Evolutionary conservation across 164 flowering plant species (phyloP), one percentile per base, ranked within the genome.

Genomic region (Aristolochia contorta): DNA sequence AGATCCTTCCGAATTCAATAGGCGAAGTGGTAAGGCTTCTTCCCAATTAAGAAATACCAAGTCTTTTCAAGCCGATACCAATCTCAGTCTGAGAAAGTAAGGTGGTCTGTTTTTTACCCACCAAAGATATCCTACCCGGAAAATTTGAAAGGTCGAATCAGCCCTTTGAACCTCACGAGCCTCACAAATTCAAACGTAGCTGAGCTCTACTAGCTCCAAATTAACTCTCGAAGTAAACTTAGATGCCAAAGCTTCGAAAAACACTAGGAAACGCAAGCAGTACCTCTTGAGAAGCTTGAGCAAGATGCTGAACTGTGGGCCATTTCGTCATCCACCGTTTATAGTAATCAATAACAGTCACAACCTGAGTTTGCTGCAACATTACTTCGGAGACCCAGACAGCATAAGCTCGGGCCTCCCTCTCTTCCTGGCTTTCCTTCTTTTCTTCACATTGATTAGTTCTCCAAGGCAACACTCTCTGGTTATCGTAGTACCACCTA

Each of bases 381-480:
- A 93, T 93, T 23, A 93, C 78, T 62, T 93, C 98, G 0, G 98
- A 93, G 5, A 93, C 97, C 97, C 98, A 89, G n/a, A 93, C 92
- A 0, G 77, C 96, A 71, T 93, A 93, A 21, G 94, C 98, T 24
- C 68, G 54, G 32, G 12, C 20, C 41, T 45, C 47, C n/a, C 50
- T 23, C 49, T 59, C 51, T 14, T 57, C 75, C 16, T 60, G 66
- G 2, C 57, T 70, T 47, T 53, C 45, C 16, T 33, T 45, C 12
- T 62, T 16, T 21, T 19, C 50, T 4, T 60, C 47, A 24, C 47
- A 1, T 25, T 68, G 66, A 58, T 59, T 61, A 21, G 27, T 55
- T 60, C 93, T 77, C 93, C 93, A 86, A 0, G 93, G 93, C 20
- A 86, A 75, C 51, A 76, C 77, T 65, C 89, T 80, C 71, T 74